Evolutionary conservation across 106 monocot species (phyloP), one percentile per base, ranked within the genome.

Genomic region (Chionographis japonica): DNA sequence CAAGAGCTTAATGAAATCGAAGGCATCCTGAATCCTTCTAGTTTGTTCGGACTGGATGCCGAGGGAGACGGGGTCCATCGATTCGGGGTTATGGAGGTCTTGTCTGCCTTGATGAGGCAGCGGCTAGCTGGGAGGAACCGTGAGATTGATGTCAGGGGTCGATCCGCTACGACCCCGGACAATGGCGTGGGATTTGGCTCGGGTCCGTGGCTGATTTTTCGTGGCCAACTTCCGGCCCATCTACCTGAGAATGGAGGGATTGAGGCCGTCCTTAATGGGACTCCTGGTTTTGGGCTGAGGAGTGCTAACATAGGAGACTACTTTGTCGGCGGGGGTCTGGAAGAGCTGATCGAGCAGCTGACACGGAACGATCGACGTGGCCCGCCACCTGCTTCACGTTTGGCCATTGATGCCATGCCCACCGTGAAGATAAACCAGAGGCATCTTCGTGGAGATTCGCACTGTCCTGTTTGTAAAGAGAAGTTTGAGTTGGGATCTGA

Each of bases 401-500:
- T 86, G 6, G 71, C 87, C 18, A 94, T 94, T 52, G 68, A 84
- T 52, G 79, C 86, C 2, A 74, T 94, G 90, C 94, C 86, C 0
- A 80, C 61, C 2, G 37, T 94, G 9, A 90, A 82, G 75, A 94
- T 94, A 42, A 74, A 13, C 19, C 81, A 78, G 55, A 79, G 81
- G 81, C 88, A 95, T 79, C 77, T 80, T 12, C 70, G 72, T 38
- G 86, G 79, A 46, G 89, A 93, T 60, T 79, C 86, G 2, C 86
- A 86, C 52, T 93, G 93, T 57, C 77, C 93, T 14, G 84, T 93
- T 38, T 93, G 93, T 11, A 81, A 84, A 42, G 93, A 93, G 40
- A 69, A 67, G 73, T 89, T 93, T 68, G 84, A 84, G 60, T 41
- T 89, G 40, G 89, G 79, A 6, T 75, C 65, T 0, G 77, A 86